Percentiles rank a stretch among this genome's conserved stretches.
phyloP scores from a whole-genome alignment of 345 rosid species.

The Pseudoturritis turrita region DNA sequence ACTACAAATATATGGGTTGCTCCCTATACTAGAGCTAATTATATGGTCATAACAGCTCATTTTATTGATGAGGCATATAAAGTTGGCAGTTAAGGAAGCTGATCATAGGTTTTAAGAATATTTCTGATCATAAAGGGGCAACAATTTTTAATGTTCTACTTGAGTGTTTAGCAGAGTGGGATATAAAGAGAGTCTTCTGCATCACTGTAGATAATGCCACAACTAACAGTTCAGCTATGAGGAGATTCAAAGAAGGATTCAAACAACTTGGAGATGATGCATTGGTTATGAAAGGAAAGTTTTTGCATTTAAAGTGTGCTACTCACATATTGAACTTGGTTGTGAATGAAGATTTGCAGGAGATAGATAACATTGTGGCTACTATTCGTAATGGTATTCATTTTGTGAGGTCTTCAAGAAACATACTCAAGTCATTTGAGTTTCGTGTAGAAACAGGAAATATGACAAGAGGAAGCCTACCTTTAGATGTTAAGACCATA shows the following conservation, averaged over 20 bases:
- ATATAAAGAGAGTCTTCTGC: too few species aligned
- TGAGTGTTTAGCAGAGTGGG: too few species aligned
- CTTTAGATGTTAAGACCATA: background rate
- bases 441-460: background rate
- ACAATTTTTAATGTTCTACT: too few species aligned
- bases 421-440: background rate
- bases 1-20: background rate
- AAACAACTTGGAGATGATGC: too few species aligned
- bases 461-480: background rate
- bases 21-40: background rate
- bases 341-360: background rate
- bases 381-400: background rate
- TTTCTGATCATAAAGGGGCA: too few species aligned
- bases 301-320: background rate
- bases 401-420: background rate
- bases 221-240: too few species aligned
- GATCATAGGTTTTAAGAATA: background rate
- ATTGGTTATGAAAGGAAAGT: background rate
- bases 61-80: background rate
- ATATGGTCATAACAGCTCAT: background rate
- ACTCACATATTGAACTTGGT: background rate
- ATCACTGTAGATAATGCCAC: too few species aligned
- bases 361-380: background rate
- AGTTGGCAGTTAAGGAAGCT: background rate
- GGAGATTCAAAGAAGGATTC: too few species aligned